These are phyloP conservation scores for Melampsora larici-populina DNA, from an alignment of 1,284 basidiomycete species.

Conservation along the genomic window DNA sequence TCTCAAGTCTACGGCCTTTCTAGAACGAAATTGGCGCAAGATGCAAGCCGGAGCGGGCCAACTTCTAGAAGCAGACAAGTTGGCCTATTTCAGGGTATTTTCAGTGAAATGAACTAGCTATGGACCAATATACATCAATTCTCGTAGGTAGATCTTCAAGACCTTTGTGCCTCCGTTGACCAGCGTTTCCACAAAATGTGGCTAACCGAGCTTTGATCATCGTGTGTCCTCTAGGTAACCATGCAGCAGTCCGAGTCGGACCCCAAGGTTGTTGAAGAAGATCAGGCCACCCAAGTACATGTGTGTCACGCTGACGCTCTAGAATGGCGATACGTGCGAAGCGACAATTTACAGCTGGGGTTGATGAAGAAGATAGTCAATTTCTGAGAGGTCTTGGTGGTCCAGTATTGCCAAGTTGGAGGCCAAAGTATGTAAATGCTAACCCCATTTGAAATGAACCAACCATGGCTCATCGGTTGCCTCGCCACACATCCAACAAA, in stretches of 20 bases:
- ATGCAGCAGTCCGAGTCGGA: background rate
- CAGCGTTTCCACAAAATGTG: conserved; percentile 23
- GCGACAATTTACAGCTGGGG: conserved; percentile 14
- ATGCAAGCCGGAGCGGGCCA: conserved; percentile 31
- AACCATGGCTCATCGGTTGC: conserved; percentile 21
- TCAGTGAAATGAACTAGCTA: conserved; percentile 6
- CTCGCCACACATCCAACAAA: conserved; percentile 39
- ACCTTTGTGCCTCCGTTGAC: conserved; percentile 21
- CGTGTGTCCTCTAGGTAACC: conserved; percentile 17
- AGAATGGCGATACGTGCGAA: conserved; percentile 30
- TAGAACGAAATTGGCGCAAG: conserved; percentile 26
- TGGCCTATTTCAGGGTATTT: background rate
- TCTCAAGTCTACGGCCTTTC: conserved; percentile 30
- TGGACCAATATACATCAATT: conserved; percentile 8
- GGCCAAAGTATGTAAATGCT: background rate
- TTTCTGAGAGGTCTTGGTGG: background rate
- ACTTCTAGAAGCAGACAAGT: background rate
- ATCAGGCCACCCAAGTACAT: conserved; percentile 25
- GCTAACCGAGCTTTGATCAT: conserved; percentile 22
- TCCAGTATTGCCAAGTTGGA: background rate
- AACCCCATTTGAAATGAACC: conserved; percentile 20
- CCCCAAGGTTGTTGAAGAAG: conserved; percentile 22
- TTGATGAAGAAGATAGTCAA: background rate
- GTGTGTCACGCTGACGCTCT: conserved; percentile 21
- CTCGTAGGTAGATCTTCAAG: conserved; percentile 22